phyloP scores from a whole-genome alignment of 305 asterid species.

The Stenogyne calaminthoides region DNA sequence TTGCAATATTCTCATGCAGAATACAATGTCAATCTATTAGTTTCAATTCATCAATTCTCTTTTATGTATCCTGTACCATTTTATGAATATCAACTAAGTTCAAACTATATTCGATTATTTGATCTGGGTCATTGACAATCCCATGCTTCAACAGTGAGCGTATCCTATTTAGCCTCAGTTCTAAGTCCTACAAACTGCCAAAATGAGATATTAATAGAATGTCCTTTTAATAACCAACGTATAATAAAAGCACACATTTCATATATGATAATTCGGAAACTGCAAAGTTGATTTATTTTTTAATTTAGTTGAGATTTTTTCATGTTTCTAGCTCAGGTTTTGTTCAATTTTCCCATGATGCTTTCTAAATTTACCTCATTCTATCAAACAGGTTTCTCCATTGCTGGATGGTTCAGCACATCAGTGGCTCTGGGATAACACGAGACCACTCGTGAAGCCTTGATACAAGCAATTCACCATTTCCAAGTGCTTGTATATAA shows the following conservation, averaged over 20 bases:
- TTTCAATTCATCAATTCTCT: not conserved
- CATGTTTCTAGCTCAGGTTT: conserved; percentile 5
- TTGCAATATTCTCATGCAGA: not conserved
- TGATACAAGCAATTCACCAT: conserved; percentile 12
- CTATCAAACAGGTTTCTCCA: conserved; percentile 68
- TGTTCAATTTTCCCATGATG: not conserved
- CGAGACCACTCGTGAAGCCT: conserved; percentile 60
- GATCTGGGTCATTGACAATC: not conserved
- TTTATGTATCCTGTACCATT: not conserved
- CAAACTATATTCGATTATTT: not conserved
- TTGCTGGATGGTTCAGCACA: conserved; percentile 79
- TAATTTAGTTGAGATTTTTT: not conserved
- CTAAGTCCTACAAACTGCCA: not conserved
- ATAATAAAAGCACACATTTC: too few species aligned
- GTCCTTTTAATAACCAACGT: too few species aligned
- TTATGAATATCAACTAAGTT: not conserved
- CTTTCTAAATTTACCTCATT: conserved; percentile 13
- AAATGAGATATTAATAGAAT: not conserved
- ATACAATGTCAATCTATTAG: not conserved
- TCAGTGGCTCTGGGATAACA: conserved; percentile 88
- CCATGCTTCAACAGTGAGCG: conserved; percentile 1
- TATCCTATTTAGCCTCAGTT: not conserved
- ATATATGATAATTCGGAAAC: too few species aligned
- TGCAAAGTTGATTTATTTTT: not conserved
- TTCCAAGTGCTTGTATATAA: conserved; percentile 17